Conservation (phyloP, 75 land plant species). For the Cryptomeria japonica region DNA sequence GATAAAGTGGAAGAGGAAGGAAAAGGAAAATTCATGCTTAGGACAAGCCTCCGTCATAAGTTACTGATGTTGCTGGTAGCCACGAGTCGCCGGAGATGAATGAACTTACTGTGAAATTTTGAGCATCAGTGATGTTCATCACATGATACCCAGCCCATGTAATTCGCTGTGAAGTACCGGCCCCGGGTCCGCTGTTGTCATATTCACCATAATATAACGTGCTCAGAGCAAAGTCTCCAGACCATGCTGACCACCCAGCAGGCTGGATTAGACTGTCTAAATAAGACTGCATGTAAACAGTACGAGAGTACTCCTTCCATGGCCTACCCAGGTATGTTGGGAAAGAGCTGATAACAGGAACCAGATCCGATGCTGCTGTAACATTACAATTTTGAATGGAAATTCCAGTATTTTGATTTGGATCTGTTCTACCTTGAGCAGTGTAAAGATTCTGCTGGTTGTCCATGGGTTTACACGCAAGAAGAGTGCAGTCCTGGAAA, state of each 20-base stretch:
- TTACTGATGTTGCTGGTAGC: conserved; percentile 18
- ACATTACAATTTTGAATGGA: conserved; percentile 59
- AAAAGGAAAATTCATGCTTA: not conserved
- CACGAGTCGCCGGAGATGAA: conserved; percentile 31
- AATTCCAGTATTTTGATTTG: conserved; percentile 46
- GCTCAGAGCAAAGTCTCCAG: conserved; percentile 31
- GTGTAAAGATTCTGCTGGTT: conserved; percentile 45
- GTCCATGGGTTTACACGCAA: conserved; percentile 25
- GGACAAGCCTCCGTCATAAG: not conserved
- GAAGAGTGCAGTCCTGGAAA: conserved; percentile 52
- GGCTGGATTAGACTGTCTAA: conserved; percentile 53
- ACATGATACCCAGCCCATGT: conserved; percentile 28
- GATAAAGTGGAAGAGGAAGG: too few species aligned
- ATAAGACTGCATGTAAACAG: conserved; percentile 56
- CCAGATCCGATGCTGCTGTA: conserved; percentile 40
- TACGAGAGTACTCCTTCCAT: conserved; percentile 61
- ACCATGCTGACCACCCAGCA: conserved; percentile 67
- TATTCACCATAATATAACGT: conserved; percentile 65
- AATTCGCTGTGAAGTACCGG: conserved; percentile 11
- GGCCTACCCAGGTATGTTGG: conserved; percentile 74
- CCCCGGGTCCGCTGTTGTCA: conserved; percentile 22
- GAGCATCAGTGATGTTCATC: conserved; percentile 2
- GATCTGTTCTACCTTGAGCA: conserved; percentile 55
- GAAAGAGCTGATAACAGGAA: not conserved
- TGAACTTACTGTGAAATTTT: conserved; percentile 20